Conservation (phyloP, 1,139 yeast genomes). For the Suhomyces bolitotheri region DNA sequence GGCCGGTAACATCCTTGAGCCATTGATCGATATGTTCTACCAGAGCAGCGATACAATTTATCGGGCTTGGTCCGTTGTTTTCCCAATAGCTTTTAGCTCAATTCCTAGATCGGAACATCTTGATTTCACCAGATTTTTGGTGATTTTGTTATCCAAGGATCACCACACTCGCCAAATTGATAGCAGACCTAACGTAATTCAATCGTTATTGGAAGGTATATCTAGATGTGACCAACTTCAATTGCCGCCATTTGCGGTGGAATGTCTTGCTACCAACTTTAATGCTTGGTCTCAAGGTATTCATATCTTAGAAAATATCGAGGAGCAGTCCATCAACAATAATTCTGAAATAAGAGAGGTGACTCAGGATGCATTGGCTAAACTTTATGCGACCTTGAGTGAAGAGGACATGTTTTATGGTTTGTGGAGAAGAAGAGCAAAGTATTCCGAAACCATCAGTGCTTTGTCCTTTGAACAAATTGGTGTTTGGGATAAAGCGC, state of each 20-base stretch:
- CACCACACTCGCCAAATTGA: constrained; percentile 89
- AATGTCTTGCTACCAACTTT: constrained; percentile 83
- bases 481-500: constrained; percentile 94
- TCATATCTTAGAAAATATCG: constrained; percentile 75
- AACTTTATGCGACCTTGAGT: constrained; percentile 81
- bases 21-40: constrained; percentile 80
- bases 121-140: constrained; percentile 79
- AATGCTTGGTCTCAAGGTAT: constrained; percentile 93
- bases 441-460: constrained; percentile 86
- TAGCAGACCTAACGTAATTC: constrained; percentile 83
- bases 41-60: constrained; percentile 80
- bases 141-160: constrained; percentile 80
- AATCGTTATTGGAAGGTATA: constrained; percentile 79
- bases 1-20: constrained; percentile 63
- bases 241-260: constrained; percentile 92
- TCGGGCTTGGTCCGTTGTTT: constrained; percentile 79
- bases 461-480: constrained; percentile 94
- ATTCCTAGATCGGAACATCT: constrained; percentile 78
- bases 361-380: constrained; percentile 87
- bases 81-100: constrained; percentile 76
- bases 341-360: constrained; percentile 78
- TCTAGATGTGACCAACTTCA: constrained; percentile 71
- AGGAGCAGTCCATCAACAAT: constrained; percentile 63
- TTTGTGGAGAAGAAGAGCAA: constrained; percentile 93
- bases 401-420: constrained; percentile 98